phyloP scores from a whole-genome alignment of 1,284 basidiomycete species.

The Cryptococcus sp. region DNA sequence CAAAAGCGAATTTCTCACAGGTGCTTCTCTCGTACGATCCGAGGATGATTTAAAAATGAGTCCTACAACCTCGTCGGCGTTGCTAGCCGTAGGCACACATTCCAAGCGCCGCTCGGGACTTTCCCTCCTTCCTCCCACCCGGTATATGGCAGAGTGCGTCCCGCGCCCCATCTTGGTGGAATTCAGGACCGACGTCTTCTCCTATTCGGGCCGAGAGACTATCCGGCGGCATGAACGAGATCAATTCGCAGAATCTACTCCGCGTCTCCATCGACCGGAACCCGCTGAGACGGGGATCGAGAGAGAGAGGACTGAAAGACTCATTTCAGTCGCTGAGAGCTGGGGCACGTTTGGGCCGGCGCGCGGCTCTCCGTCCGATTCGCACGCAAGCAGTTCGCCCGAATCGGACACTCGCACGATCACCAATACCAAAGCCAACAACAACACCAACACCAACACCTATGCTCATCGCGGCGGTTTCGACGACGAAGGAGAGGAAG shows the following conservation, averaged over 20 bases:
- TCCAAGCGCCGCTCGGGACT: background rate
- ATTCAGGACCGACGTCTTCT: slow-evolving; percentile 24
- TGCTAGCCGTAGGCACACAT: too few species aligned
- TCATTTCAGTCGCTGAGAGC: slow-evolving; percentile 8
- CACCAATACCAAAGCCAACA: background rate
- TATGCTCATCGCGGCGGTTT: too few species aligned
- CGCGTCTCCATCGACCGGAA: background rate
- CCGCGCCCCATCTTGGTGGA: slow-evolving; percentile 21
- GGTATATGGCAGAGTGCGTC: slow-evolving; percentile 2
- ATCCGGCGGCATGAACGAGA: background rate
- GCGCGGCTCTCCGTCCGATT: background rate
- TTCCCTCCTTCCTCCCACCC: background rate
- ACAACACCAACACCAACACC: background rate
- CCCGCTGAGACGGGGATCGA: background rate
- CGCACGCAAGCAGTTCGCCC: background rate
- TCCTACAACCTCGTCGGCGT: too few species aligned
- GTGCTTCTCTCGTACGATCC: too few species aligned
- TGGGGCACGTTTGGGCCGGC: slow-evolving; percentile 3
- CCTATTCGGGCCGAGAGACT: slow-evolving; percentile 2
- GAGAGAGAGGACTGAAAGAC: background rate
- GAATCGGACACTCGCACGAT: background rate
- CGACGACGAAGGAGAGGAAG: too few species aligned
- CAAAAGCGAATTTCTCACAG: too few species aligned
- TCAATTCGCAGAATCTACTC: background rate
- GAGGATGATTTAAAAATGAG: too few species aligned